Percentiles rank a stretch among this genome's conserved stretches.
Evolutionary conservation across 192 early-diverging fungal genomes (phyloP).

Genomic region (Hyaloraphidium curvatum): DNA sequence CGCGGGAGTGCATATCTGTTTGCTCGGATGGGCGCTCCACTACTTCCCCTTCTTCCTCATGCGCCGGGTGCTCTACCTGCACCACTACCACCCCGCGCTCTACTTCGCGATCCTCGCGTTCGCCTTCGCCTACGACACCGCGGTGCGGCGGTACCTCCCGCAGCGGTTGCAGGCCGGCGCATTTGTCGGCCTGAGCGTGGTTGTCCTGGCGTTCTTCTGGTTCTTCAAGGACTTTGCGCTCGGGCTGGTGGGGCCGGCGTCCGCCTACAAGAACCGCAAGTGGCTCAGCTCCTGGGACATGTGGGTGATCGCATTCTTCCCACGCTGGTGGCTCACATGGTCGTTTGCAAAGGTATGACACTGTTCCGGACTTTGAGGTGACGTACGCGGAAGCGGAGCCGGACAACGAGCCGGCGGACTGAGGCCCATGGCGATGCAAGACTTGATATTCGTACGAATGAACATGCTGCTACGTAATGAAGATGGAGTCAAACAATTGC

Average conservation of each 20-base stretch:
- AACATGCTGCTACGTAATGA: no score
- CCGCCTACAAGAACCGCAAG: background rate
- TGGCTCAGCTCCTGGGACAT: background rate
- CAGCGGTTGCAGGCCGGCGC: background rate
- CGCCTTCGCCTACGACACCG: constrained; percentile 45
- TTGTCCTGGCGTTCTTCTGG: background rate
- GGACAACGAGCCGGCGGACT: no score
- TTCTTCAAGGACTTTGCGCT: background rate
- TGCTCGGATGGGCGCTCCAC: constrained; percentile 62
- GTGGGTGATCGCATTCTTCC: no score
- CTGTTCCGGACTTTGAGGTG: no score
- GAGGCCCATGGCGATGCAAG: no score
- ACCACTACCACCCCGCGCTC: constrained; percentile 87
- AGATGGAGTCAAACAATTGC: no score
- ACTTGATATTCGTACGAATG: no score
- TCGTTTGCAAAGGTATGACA: no score
- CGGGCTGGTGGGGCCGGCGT: background rate
- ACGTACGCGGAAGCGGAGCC: no score
- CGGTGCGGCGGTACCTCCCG: background rate
- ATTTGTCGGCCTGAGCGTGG: background rate
- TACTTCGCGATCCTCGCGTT: constrained; percentile 67
- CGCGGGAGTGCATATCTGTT: constrained; percentile 20
- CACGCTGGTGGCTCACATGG: no score
- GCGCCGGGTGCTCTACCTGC: constrained; percentile 52
- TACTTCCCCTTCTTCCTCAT: constrained; percentile 80